Evolutionary conservation across 805 yeast species (phyloP).

Genomic region (Suhomyces prunicola): DNA sequence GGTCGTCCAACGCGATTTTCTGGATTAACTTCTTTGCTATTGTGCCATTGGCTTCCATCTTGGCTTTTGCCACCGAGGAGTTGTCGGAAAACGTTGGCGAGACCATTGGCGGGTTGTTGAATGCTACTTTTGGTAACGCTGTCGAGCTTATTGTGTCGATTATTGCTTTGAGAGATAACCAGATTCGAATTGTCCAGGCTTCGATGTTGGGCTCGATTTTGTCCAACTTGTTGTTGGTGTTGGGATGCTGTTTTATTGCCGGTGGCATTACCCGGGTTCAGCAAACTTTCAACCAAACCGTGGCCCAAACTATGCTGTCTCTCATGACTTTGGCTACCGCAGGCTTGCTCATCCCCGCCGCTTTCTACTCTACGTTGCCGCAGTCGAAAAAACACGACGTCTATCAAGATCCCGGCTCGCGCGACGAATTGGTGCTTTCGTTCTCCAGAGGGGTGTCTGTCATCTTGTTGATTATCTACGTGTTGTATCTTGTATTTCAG

Average conservation of each 20-base stretch:
- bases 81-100: constrained; percentile 84
- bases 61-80: constrained; percentile 93
- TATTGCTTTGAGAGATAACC: constrained; percentile 82
- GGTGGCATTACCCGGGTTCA: constrained; percentile 88
- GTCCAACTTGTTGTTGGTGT: constrained; percentile 81
- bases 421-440: constrained; percentile 54
- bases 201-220: constrained; percentile 94
- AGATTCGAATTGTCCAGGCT: constrained; percentile 92
- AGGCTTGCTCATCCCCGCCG: constrained; percentile 90
- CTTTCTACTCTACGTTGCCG: constrained; percentile 82
- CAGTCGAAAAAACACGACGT: constrained; percentile 33
- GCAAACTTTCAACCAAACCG: constrained; percentile 91
- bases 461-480: constrained; percentile 71
- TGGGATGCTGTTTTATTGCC: constrained; percentile 92
- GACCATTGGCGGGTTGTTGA: constrained; percentile 88
- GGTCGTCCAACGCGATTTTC: constrained; percentile 58
- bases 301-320: constrained; percentile 97
- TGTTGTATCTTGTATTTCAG: constrained; percentile 81
- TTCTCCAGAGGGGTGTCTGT: constrained; percentile 85
- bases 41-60: constrained; percentile 84
- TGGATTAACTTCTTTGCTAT: constrained; percentile 82
- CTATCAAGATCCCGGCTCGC: constrained; percentile 39
- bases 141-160: constrained; percentile 93
- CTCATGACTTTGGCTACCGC: constrained; percentile 87
- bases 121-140: constrained; percentile 97